Evolutionary conservation across 129 eudicot genomes (phyloP).

Genomic region (Gnaphalium uliginosum): DNA sequence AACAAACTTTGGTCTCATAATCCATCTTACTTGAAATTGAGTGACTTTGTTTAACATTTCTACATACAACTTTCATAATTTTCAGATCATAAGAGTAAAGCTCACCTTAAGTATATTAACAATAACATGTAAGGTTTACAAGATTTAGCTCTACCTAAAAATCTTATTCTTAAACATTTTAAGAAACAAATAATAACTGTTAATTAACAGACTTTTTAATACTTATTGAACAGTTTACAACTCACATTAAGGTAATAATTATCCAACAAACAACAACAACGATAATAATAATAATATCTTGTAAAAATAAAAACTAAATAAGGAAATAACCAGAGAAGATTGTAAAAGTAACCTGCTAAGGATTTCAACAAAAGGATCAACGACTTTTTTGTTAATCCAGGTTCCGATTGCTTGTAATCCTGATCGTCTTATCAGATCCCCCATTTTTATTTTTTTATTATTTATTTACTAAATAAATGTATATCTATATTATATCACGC

Average conservation of each 20-base stretch:
- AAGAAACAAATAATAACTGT: constrained; percentile 10
- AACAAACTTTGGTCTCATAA: neutral
- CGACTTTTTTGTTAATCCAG: constrained; percentile 56
- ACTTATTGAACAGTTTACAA: neutral
- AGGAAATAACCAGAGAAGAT: neutral
- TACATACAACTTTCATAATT: neutral
- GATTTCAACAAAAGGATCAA: constrained; percentile 82
- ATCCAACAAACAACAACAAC: neutral
- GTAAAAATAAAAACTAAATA: neutral
- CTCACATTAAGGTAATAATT: neutral
- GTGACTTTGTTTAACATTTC: neutral
- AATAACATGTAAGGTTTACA: neutral
- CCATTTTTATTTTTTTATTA: constrained; percentile 17
- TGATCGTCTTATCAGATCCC: constrained; percentile 35
- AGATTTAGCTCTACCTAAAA: neutral
- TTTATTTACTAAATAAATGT: too few species aligned
- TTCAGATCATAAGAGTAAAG: neutral
- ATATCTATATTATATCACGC: neutral
- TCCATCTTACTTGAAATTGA: neutral
- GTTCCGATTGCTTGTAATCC: constrained; percentile 48
- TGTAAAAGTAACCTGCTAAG: constrained; percentile 59
- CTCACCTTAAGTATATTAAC: neutral
- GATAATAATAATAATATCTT: neutral
- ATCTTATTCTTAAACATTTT: neutral
- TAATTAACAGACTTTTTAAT: neutral